A percentile compares a stretch with the other conserved stretches of the same genome.
Conservation (phyloP, 2,329 filamentous ascomycete genomes). For the Aspergillus versicolor region DNA sequence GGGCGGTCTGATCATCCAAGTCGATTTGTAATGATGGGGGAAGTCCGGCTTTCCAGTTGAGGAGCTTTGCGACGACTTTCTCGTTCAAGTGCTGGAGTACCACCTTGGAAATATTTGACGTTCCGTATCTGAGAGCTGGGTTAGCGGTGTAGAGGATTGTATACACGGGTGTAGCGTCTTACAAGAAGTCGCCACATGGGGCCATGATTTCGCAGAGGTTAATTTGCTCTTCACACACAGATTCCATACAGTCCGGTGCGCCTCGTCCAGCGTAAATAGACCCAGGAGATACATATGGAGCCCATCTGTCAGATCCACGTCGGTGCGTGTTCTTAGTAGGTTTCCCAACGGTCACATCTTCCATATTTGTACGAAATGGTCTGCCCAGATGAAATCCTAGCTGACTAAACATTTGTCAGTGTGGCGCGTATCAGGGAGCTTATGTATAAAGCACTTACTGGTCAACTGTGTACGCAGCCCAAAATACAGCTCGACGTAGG, state of each 20-base stretch:
- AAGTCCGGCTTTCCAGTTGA: slow-evolving; percentile 15
- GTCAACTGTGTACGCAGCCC: slow-evolving; percentile 30
- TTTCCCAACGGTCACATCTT: slow-evolving; percentile 1
- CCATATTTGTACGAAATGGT: slow-evolving; percentile 1
- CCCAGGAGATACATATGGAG: neutral
- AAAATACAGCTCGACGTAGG: slow-evolving; percentile 37
- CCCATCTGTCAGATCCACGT: neutral
- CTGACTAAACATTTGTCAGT: neutral
- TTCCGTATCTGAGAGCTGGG: slow-evolving; percentile 10
- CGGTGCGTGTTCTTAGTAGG: neutral
- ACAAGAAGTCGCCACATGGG: slow-evolving; percentile 31
- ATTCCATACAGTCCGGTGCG: neutral
- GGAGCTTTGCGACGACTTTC: slow-evolving; percentile 9
- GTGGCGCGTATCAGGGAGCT: no score
- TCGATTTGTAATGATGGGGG: slow-evolving; percentile 19
- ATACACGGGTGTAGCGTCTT: neutral
- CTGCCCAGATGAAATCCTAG: neutral
- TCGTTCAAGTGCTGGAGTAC: slow-evolving; percentile 11
- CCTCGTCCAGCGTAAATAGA: neutral
- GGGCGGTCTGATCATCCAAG: slow-evolving; percentile 4
- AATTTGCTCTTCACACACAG: slow-evolving; percentile 19
- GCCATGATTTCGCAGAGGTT: slow-evolving; percentile 33
- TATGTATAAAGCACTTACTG: neutral
- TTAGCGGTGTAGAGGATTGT: neutral
- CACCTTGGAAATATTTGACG: slow-evolving; percentile 13